Evolutionary conservation across 352 stramenopile species (phyloP), one percentile per base, ranked within the genome.

Genomic region (Aphanomyces astaci): DNA sequence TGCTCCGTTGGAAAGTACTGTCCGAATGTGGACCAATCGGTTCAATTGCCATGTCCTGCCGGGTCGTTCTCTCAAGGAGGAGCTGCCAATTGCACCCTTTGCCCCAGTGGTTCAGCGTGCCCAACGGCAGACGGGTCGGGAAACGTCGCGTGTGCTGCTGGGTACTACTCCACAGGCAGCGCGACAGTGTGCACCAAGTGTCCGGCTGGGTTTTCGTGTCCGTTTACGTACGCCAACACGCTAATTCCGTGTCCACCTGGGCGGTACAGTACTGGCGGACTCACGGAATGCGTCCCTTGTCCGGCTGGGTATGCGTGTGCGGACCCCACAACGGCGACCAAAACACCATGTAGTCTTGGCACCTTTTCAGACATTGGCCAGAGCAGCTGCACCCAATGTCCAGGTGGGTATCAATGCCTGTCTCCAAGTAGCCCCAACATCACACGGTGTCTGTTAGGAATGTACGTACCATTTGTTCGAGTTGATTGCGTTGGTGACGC

Each of bases 401-500:
- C 86, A 10, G 77, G 87, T 17, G 92, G 92, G 2, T 96, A 82
- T 65, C 51, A 81, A 13, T 98, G 92, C 49, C 71, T 81, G 0
- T 78, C 81, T 10, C 76, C 78, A 13, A 91, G 81, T 40, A 84
- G 79, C 46, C 84, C 76, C 2, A 80, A 55, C n/a, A 75, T 91
- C 11, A 74, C 84, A 13, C 78, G 69, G 7, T 87, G 82, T n/a
- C 73, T 78, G 0, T 69, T 80, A 32, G 88, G 81, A 10, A 90
- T 63, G n/a, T 66, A 59, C 13, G 51, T 55, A 28, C n/a, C n/a
- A n/a, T n/a, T n/a, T n/a, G 25, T 55, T 55, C 13, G 1, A 19
- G 11, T 59, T 13, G 27, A 59, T 32, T 22, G 30, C 4, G 36
- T 15, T 15, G 36, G 33, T 7, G 2, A 33, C 13, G 11, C 22